These are phyloP conservation scores for Clarireedia monteithiana DNA, from an alignment of 2,329 filamentous ascomycete genomes.

Conservation along the genomic window DNA sequence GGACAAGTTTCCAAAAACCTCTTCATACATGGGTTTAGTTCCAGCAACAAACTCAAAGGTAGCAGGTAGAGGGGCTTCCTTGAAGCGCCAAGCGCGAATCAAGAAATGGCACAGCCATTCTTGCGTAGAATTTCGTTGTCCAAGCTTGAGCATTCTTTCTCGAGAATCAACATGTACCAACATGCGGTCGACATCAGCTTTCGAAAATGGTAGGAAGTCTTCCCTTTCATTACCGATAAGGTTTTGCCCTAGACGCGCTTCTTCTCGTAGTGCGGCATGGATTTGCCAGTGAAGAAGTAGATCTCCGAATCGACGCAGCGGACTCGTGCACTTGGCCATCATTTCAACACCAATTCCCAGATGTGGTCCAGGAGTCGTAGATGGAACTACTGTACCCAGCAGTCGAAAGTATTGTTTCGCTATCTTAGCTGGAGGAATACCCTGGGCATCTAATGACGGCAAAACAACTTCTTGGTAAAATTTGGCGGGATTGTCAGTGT, in stretches of 20 bases:
- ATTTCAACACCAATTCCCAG: conserved; percentile 50
- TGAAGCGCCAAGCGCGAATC: conserved; percentile 49
- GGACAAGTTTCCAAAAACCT: neutral
- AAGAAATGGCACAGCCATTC: conserved; percentile 54
- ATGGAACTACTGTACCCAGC: conserved; percentile 44
- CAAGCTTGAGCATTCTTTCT: conserved; percentile 21
- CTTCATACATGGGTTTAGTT: neutral
- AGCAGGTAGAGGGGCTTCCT: conserved; percentile 39
- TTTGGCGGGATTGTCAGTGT: conserved; percentile 20
- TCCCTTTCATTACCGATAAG: conserved; percentile 29
- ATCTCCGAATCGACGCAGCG: conserved; percentile 57
- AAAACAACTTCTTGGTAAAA: conserved; percentile 18
- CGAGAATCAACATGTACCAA: conserved; percentile 23
- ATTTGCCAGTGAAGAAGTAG: conserved; percentile 61
- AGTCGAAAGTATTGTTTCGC: conserved; percentile 28
- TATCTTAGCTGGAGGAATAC: conserved; percentile 9
- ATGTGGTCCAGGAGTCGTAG: conserved; percentile 46
- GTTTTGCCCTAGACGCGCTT: conserved; percentile 31
- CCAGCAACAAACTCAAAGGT: conserved; percentile 32
- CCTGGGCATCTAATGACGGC: conserved; percentile 18
- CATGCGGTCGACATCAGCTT: conserved; percentile 21
- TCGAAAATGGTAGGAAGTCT: conserved; percentile 26
- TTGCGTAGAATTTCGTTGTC: conserved; percentile 26
- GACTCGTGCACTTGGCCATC: conserved; percentile 58
- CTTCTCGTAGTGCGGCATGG: conserved; percentile 46